Percentiles rank a stretch among this genome's conserved stretches.
Conservation (phyloP, 2,329 filamentous ascomycete species). For the Fusarium tanahbumbuense region DNA sequence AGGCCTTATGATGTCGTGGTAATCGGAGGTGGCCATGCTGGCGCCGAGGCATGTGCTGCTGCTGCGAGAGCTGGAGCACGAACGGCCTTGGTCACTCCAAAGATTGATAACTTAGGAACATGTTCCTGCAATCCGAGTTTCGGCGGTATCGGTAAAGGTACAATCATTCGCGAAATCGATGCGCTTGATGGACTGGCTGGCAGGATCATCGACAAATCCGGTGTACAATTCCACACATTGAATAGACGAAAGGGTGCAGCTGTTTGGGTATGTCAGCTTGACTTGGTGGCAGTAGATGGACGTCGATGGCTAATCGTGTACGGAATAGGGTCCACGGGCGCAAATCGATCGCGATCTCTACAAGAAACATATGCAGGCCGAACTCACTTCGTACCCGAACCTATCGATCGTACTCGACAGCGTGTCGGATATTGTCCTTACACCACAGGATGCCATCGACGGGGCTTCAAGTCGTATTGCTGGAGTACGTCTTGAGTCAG, state of each 20-base stretch:
- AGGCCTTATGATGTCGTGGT: slow-evolving; percentile 92
- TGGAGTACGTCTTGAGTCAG: slow-evolving; percentile 87
- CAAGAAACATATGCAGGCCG: slow-evolving; percentile 88
- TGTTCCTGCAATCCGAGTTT: slow-evolving; percentile 98
- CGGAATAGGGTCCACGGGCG: slow-evolving; percentile 78
- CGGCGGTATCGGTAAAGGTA: slow-evolving; percentile 98
- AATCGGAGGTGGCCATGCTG: slow-evolving; percentile 95
- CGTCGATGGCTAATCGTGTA: not conserved
- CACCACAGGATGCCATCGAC: slow-evolving; percentile 56
- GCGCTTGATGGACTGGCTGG: slow-evolving; percentile 91
- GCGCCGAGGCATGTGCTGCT: slow-evolving; percentile 91
- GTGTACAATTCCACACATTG: slow-evolving; percentile 90
- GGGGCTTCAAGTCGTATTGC: slow-evolving; percentile 76
- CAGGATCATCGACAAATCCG: slow-evolving; percentile 90
- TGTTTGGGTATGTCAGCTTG: slow-evolving; percentile 75
- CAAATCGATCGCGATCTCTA: slow-evolving; percentile 95
- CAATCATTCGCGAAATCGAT: slow-evolving; percentile 94
- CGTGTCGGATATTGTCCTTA: slow-evolving; percentile 87
- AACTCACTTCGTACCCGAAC: slow-evolving; percentile 81
- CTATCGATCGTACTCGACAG: slow-evolving; percentile 85
- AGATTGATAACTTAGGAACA: slow-evolving; percentile 87
- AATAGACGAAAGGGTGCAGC: slow-evolving; percentile 93
- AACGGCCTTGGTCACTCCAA: slow-evolving; percentile 91
- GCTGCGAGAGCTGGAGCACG: slow-evolving; percentile 88
- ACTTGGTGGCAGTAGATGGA: not conserved